Percentiles rank a stretch among this genome's conserved stretches.
These are phyloP conservation scores for Fusarium tjaetaba DNA, from an alignment of 2,329 filamentous ascomycete genomes.

Conservation along the genomic window DNA sequence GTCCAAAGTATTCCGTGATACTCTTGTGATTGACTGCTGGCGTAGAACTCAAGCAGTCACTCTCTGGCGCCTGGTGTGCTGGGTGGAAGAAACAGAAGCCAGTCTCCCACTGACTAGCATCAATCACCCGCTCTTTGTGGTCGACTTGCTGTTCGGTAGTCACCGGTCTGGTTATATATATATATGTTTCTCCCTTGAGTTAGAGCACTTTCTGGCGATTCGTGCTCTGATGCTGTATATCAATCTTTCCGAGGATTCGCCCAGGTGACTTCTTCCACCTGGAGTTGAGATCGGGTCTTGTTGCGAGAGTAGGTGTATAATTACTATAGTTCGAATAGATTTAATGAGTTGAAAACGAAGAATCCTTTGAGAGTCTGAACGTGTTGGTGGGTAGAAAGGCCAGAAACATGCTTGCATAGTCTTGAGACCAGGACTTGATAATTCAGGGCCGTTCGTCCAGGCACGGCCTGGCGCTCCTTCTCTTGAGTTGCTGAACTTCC, in stretches of 20 bases:
- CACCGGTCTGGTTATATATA: fast-evolving
- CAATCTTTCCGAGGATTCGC: not conserved
- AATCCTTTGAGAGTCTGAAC: no score
- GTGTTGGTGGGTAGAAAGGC: not conserved
- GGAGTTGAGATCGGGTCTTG: not conserved
- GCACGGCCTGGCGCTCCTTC: no score
- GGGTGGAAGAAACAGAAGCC: not conserved
- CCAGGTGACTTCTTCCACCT: not conserved
- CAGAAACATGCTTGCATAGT: not conserved
- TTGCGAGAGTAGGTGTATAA: no score
- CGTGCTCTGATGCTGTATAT: not conserved
- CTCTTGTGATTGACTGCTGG: no score
- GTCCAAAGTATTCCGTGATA: no score
- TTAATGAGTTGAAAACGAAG: fast-evolving
- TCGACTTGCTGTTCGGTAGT: not conserved
- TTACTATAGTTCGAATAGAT: not conserved
- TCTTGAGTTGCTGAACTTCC: no score
- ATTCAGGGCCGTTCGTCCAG: not conserved
- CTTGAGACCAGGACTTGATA: not conserved
- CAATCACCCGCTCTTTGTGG: not conserved
- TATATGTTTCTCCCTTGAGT: fast-evolving
- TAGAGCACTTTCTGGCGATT: not conserved
- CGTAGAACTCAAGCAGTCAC: not conserved
- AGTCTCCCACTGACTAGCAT: not conserved
- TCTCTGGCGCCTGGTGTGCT: not conserved